Base-by-base conservation (phyloP, 176 grass and related monocot species). In the Luzula sylvatica region DNA sequence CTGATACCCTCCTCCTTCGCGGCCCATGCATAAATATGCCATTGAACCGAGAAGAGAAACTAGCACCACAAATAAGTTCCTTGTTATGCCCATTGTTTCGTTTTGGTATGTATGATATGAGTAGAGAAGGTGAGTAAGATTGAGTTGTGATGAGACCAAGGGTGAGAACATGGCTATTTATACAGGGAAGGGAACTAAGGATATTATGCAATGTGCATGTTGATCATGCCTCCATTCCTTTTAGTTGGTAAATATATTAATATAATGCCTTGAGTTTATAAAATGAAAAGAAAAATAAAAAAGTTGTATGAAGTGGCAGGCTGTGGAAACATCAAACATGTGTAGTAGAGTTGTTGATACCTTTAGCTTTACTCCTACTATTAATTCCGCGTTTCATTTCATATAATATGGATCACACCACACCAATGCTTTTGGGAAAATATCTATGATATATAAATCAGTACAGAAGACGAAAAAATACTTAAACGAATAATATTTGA, bases 81-180 rank as follows among this genome's bases (percentile, higher is more conserved):
- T 63, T 58, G 63, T 69, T 39, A 46, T 52, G 30, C 72, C 72
- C 86, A 90, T 90, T 41, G 58, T 51, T 58, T 44, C 20, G 56
- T 40, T 14, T 58, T 23, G 8, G 23, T 67, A n/a, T 67, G 29
- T 52, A n/a, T 55, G 2, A 15, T 43, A 1, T 20, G 5, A 51
- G 26, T 57, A 69, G 9, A 46, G 32, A 52, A 44, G 21, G 45
- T 29, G 8, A 32, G 42, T 15, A 40, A 40, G 30, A 8, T 18
- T 14, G 26, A 42, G 52, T 15, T 56, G 50, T 43, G 5, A 28
- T 44, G 16, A 7, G 17, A 41, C 0, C 15, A 30, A 26, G 17
- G 26, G 40, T 68, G 0, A 3, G 42, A 64, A 22, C 16, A 51
- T 51, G 42, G 42, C 26, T 49, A 64, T 68, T n/a, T 56, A 56